Conservation (phyloP, 2,329 filamentous ascomycete species). For the Fusarium anthophilum region DNA sequence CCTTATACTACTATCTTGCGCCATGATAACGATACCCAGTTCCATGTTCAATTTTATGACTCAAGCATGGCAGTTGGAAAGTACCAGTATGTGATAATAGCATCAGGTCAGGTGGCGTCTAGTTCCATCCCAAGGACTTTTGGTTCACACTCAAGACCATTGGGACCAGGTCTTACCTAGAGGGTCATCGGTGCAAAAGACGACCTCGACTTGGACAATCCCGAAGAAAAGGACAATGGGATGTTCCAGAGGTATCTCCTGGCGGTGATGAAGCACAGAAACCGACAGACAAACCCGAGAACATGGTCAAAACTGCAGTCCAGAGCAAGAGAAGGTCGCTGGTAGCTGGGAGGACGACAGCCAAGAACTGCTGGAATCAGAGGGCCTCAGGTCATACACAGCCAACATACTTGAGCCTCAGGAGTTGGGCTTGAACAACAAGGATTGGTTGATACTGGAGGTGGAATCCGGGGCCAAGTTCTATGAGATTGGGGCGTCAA, state of each 20-base stretch:
- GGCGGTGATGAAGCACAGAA: background rate
- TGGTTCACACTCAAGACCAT: conserved; percentile 73
- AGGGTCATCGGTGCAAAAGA: conserved; percentile 56
- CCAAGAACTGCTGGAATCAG: conserved; percentile 44
- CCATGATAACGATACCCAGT: conserved; percentile 57
- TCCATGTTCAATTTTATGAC: conserved; percentile 77
- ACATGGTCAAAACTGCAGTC: background rate
- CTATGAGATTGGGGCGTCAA: conserved; percentile 66
- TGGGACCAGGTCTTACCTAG: conserved; percentile 64
- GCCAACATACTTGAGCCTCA: background rate
- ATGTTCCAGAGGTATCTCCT: conserved; percentile 28
- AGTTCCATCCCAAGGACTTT: conserved; percentile 74
- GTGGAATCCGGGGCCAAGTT: conserved; percentile 73
- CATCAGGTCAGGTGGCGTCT: conserved; percentile 73
- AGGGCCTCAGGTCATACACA: conserved; percentile 42
- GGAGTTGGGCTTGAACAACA: conserved; percentile 44
- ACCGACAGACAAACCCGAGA: background rate
- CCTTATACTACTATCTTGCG: conserved; percentile 72
- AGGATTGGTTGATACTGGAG: conserved; percentile 63
- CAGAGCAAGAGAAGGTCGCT: conserved; percentile 12
- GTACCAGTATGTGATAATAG: conserved; percentile 71
- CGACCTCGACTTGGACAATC: conserved; percentile 47
- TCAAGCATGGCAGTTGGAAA: conserved; percentile 74
- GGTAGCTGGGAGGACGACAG: conserved; percentile 56
- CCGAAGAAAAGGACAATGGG: conserved; percentile 50